Evolutionary conservation across 2,329 filamentous ascomycete genomes (phyloP).

Genomic region (Mollisia scopiformis): DNA sequence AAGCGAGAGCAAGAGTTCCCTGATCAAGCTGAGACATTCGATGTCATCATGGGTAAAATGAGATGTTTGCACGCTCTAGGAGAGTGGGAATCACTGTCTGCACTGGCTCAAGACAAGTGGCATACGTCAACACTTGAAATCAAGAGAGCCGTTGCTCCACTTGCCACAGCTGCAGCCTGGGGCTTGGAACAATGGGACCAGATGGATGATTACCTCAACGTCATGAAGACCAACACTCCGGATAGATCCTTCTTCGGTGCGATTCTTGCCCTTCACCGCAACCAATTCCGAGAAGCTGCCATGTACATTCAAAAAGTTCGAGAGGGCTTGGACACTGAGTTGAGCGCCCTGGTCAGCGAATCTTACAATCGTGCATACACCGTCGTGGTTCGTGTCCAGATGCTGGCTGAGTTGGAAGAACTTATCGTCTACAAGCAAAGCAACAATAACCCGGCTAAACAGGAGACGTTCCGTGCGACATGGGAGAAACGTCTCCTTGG

Average conservation of each 20-base stretch:
- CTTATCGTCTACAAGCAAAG: constrained; percentile 98
- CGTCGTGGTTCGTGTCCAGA: constrained; percentile 97
- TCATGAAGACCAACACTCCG: constrained; percentile 91
- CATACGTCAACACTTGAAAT: constrained; percentile 85
- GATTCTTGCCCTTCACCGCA: constrained; percentile 91
- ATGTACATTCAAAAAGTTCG: constrained; percentile 87
- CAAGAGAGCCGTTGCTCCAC: constrained; percentile 85
- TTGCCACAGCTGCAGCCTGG: constrained; percentile 96
- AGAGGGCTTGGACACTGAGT: constrained; percentile 91
- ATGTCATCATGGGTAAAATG: constrained; percentile 99
- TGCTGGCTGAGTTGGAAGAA: constrained; percentile 97
- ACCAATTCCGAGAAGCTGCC: constrained; percentile 92
- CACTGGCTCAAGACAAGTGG: constrained; percentile 91
- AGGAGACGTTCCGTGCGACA: constrained; percentile 86
- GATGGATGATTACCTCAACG: constrained; percentile 95
- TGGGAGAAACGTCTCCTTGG: constrained; percentile 96
- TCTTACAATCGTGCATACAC: constrained; percentile 97
- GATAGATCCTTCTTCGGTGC: constrained; percentile 98
- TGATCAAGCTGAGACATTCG: constrained; percentile 84
- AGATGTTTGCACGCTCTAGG: constrained; percentile 94
- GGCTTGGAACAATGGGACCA: constrained; percentile 95
- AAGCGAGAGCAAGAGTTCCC: constrained; percentile 76
- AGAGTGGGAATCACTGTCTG: constrained; percentile 94
- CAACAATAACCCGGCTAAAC: constrained; percentile 76
- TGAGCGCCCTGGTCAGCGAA: constrained; percentile 95